These are phyloP conservation scores for Globisporangium echinulatum DNA, from an alignment of 352 stramenopile genomes.

Conservation along the genomic window DNA sequence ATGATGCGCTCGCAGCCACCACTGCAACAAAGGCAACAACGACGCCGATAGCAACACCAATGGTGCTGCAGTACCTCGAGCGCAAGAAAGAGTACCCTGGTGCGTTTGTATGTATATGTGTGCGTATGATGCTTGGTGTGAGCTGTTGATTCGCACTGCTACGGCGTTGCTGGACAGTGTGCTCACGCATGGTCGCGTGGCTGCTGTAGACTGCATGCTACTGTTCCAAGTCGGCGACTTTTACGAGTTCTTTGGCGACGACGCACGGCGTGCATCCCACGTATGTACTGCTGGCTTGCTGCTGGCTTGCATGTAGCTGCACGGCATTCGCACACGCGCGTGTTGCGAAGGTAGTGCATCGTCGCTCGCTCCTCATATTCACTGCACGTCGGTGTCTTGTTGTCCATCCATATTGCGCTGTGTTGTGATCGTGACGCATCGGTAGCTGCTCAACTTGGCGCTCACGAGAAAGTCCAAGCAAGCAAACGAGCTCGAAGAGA, in stretches of 20 bases:
- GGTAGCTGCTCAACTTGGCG: constrained; percentile 61
- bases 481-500: constrained; percentile 45
- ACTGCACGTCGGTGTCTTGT: too few relatives aligned
- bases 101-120: not conserved
- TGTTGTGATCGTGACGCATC: too few relatives aligned
- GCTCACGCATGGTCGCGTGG: not conserved
- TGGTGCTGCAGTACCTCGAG: constrained; percentile 66
- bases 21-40: not conserved
- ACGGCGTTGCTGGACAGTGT: too few relatives aligned
- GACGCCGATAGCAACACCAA: constrained; percentile 29
- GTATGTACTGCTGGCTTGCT: constrained; percentile 16
- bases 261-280: constrained; percentile 59
- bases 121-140: not conserved
- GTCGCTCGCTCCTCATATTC: too few relatives aligned
- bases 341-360: too few relatives aligned
- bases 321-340: too few relatives aligned
- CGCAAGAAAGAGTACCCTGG: constrained; percentile 77
- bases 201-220: constrained; percentile 59
- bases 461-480: constrained; percentile 66
- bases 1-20: not conserved
- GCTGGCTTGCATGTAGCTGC: too few relatives aligned
- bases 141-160: too few relatives aligned
- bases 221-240: constrained; percentile 83
- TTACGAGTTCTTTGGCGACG: constrained; percentile 80
- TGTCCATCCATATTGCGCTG: too few relatives aligned